Evolutionary conservation across 805 yeast species (phyloP), one percentile per base, ranked within the genome.

Genomic region (Saturnispora ahearnii): DNA sequence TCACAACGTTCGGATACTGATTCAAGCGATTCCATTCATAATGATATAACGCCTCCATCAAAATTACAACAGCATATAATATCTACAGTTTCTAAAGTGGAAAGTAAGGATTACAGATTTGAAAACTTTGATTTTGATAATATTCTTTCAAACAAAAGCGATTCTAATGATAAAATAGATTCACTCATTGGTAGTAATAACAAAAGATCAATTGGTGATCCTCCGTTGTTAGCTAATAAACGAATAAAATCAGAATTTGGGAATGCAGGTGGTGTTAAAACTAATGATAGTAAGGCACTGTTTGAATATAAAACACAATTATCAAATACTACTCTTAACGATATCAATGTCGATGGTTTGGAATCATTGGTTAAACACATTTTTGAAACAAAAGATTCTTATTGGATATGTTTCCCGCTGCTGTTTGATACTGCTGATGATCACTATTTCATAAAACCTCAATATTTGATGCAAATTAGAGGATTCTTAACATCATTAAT

Each of bases 381-480:
- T n/a, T 36, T 36, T 21, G 24, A 36, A 18, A 18, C 8, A 7
- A 18, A 18, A 36, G 26, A 36, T 7, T 18, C 12, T 6, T 45
- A n/a, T 36, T 45, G 47, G 47, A 28, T 7, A 12, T 5, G 22
- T 11, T 45, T 26, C n/a, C 41, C 41, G 5, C 24, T 36, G 13
- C 24, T 45, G 24, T 45, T 45, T 36, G 47, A 28, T 13, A 4
- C 26, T 28, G 3, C 9, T 24, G 41, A 45, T 15, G 22, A n/a
- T 9, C 32, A 21, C 15, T 15, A 7, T 28, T 45, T 45, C 24
- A 24, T 45, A 18, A 37, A 36, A 12, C 30, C 47, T 5, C 12
- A 26, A 26, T 45, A 36, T 12, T 45, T 45, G 34, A 45, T 45
- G 32, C 47, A 45, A 28, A n/a, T 45, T 15, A 22, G 28, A 9